Conservation (phyloP, 2,329 filamentous ascomycete genomes). For the Davidsoniella eucalypti region DNA sequence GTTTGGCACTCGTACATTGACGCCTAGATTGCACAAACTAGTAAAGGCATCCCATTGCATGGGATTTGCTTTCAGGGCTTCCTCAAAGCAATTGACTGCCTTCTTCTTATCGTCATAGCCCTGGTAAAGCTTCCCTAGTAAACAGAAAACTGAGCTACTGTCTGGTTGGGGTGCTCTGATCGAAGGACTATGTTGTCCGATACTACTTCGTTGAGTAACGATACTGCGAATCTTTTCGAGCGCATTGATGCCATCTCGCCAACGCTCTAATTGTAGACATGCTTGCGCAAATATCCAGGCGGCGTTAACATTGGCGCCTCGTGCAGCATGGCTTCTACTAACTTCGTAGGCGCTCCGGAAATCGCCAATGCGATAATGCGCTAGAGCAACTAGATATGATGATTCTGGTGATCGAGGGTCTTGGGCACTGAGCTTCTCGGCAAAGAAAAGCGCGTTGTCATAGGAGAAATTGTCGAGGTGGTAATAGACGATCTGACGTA, state of each 20-base stretch:
- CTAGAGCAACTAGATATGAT: conserved; percentile 67
- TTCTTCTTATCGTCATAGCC: conserved; percentile 69
- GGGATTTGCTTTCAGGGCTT: conserved; percentile 75
- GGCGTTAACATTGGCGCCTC: conserved; percentile 67
- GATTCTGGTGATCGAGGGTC: conserved; percentile 70
- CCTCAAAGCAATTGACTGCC: conserved; percentile 74
- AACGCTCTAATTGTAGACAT: conserved; percentile 62
- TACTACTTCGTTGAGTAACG: conserved; percentile 60
- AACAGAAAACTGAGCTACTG: conserved; percentile 62
- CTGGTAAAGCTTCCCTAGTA: conserved; percentile 76
- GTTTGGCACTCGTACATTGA: conserved; percentile 64
- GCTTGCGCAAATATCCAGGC: conserved; percentile 84
- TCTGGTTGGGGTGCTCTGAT: conserved; percentile 63
- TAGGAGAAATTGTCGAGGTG: conserved; percentile 78
- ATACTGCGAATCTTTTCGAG: conserved; percentile 65
- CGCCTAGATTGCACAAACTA: conserved; percentile 72
- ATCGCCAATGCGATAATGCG: conserved; percentile 68
- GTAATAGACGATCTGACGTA: conserved; percentile 46
- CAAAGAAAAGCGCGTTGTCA: conserved; percentile 86
- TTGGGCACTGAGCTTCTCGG: conserved; percentile 69
- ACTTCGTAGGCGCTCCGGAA: conserved; percentile 73
- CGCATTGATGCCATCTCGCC: conserved; percentile 65
- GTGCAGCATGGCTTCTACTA: conserved; percentile 52
- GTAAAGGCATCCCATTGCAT: conserved; percentile 98
- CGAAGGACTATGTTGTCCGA: conserved; percentile 70